Evolutionary conservation across 352 stramenopile genomes (phyloP).

Genomic region (Globisporangium abappressorium): DNA sequence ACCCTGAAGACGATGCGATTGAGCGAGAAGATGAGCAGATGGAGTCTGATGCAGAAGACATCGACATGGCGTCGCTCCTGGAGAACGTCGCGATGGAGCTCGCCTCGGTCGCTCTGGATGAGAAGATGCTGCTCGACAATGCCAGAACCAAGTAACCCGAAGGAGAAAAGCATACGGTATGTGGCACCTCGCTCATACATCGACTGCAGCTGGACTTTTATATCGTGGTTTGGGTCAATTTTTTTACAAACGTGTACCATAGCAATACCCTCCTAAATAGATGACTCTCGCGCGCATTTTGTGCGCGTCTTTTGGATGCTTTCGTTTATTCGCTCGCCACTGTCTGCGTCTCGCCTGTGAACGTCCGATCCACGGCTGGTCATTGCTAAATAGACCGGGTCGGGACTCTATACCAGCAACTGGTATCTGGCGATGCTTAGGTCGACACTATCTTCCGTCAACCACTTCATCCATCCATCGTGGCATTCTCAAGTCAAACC

Average conservation of each 20-base stretch:
- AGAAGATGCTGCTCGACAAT: conserved; percentile 29
- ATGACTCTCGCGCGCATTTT: not conserved
- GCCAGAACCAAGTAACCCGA: not conserved
- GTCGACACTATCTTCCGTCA: not conserved
- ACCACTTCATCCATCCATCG: not conserved
- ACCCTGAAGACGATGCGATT: conserved; percentile 13
- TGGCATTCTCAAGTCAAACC: not conserved
- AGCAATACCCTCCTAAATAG: conserved; percentile 4
- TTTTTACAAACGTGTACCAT: conserved; percentile 6
- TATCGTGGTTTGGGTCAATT: not conserved
- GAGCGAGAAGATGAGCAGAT: conserved; percentile 23
- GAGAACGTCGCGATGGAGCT: conserved; percentile 77
- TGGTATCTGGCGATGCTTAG: not conserved
- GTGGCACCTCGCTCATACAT: not conserved
- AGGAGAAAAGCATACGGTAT: not conserved
- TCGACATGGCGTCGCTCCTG: conserved; percentile 40
- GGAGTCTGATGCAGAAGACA: conserved; percentile 22
- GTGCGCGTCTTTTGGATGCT: not conserved
- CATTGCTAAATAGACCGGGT: not conserved
- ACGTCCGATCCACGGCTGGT: not conserved
- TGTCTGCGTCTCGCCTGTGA: not conserved
- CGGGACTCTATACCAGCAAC: not conserved
- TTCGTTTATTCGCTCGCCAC: not conserved
- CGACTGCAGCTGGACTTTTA: not conserved
- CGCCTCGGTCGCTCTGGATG: conserved; percentile 47